A percentile compares a stretch with the other conserved stretches of the same genome.
These are phyloP conservation scores for Ceratobasidium sp. DNA, from an alignment of 1,284 basidiomycete genomes.

Conservation along the genomic window DNA sequence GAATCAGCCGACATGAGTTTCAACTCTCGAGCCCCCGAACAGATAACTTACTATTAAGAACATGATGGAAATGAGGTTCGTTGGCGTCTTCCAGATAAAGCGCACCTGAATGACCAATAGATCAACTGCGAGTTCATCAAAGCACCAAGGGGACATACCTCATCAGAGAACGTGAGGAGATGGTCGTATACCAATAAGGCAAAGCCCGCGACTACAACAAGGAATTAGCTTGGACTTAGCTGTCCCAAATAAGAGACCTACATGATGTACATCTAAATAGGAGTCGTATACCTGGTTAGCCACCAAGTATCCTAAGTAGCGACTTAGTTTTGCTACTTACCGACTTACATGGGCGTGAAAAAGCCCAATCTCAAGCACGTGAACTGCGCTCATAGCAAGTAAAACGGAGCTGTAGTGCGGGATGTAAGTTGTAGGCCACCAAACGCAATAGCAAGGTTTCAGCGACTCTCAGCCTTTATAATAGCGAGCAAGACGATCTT, in stretches of 20 bases:
- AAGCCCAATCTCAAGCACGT: constrained; percentile 15
- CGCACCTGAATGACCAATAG: not conserved
- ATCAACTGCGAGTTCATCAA: not conserved
- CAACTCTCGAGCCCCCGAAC: not conserved
- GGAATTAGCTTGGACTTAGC: not conserved
- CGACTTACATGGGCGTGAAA: constrained; percentile 34
- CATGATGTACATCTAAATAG: constrained; percentile 30
- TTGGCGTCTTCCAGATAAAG: constrained; percentile 10
- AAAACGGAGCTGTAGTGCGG: no score
- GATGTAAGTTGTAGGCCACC: no score
- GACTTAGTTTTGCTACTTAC: not conserved
- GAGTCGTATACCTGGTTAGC: not conserved
- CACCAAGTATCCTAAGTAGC: not conserved
- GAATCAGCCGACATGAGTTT: not conserved
- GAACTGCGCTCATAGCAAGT: not conserved
- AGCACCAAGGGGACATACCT: constrained; percentile 4
- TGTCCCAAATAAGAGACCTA: not conserved
- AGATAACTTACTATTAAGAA: constrained; percentile 18
- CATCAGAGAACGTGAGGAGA: constrained; percentile 24
- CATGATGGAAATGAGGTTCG: constrained; percentile 11
- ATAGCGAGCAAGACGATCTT: no score
- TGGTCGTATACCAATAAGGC: constrained; percentile 21
- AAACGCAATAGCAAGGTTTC: no score
- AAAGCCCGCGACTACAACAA: constrained; percentile 10
- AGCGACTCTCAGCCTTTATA: no score